phyloP scores from a whole-genome alignment of 768 basidiomycete genomes.

The Mycena filopes region DNA sequence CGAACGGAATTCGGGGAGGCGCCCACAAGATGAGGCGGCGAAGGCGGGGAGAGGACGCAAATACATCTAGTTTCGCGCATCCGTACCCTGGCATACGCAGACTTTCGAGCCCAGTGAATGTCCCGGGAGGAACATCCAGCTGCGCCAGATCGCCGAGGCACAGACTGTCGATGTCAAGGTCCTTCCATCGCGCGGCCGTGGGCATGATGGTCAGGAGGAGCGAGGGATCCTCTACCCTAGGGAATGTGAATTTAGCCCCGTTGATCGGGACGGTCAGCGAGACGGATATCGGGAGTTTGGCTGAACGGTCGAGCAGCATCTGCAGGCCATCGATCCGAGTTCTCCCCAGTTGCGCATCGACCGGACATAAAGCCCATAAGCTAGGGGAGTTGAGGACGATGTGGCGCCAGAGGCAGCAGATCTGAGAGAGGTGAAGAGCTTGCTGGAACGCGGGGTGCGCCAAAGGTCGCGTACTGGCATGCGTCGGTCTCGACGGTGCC shows the following conservation, averaged over 20 bases:
- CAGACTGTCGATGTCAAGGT: not conserved
- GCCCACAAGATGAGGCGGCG: not conserved
- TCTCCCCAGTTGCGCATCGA: not conserved
- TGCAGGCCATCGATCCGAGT: not conserved
- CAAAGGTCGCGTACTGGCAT: not conserved
- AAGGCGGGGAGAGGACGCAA: not conserved
- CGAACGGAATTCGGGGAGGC: not conserved
- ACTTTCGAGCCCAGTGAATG: not conserved
- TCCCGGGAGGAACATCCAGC: not conserved
- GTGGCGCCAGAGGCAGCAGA: conserved; percentile 11
- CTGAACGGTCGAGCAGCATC: conserved; percentile 2
- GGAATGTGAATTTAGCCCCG: not conserved
- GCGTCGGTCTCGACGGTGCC: not conserved
- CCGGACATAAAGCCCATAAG: not conserved
- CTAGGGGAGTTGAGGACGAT: conserved; percentile 6
- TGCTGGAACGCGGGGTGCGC: not conserved
- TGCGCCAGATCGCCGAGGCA: not conserved
- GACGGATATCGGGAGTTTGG: not conserved
- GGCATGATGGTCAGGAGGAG: not conserved
- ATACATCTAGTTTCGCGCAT: not conserved
- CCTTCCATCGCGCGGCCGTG: not conserved
- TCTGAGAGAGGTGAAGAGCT: not conserved
- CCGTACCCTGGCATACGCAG: not conserved
- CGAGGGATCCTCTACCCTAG: not conserved
- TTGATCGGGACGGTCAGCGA: not conserved